A percentile compares a stretch with the other conserved stretches of the same genome.
phyloP scores from a whole-genome alignment of 148 eudicot species.

The Camellia japonica region DNA sequence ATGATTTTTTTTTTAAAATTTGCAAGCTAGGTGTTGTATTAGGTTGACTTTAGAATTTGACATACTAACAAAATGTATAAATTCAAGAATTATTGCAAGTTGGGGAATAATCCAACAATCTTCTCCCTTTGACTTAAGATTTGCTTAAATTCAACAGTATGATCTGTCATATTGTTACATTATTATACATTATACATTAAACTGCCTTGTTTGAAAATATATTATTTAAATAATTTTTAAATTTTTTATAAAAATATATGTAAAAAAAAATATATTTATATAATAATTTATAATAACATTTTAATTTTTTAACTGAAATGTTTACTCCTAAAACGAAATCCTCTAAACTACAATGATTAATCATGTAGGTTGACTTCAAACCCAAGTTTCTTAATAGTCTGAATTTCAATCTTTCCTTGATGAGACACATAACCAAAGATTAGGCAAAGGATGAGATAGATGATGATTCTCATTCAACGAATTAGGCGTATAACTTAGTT shows the following conservation, averaged over 20 bases:
- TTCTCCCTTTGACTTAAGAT: not conserved
- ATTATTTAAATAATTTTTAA: too few species aligned
- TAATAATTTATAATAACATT: too few species aligned
- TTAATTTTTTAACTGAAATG: too few species aligned
- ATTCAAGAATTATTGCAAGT: not conserved
- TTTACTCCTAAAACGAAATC: too few species aligned
- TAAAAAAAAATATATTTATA: too few species aligned
- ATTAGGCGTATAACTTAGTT: too few species aligned
- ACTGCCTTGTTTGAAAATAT: too few species aligned
- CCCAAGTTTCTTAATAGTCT: not conserved
- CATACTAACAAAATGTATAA: not conserved
- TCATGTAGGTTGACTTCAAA: not conserved
- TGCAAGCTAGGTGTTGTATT: not conserved
- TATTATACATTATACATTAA: not conserved
- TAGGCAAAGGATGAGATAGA: too few species aligned
- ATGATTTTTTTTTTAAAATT: not conserved
- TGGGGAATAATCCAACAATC: not conserved
- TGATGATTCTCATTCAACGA: too few species aligned
- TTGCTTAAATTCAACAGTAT: not conserved
- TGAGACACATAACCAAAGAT: too few species aligned
- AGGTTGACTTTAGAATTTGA: not conserved
- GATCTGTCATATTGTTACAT: not conserved
- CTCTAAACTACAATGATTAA: not conserved
- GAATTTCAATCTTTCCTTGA: too few species aligned
- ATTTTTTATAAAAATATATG: too few species aligned